Evolutionary conservation across 768 basidiomycete species (phyloP).

Genomic region (Boletus sp.): DNA sequence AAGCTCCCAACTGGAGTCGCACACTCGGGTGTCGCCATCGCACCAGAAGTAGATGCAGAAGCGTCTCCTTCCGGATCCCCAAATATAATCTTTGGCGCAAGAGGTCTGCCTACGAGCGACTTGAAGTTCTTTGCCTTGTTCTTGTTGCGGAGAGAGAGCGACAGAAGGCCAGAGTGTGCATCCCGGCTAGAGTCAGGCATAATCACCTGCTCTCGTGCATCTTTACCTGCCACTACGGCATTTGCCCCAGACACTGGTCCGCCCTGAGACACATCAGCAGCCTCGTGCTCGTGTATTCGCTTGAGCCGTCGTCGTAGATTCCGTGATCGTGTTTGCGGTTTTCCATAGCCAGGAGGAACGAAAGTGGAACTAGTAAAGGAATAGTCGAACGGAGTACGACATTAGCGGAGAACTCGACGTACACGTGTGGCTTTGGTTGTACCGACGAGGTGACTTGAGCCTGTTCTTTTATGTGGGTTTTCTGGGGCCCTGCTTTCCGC

Average conservation of each 20-base stretch:
- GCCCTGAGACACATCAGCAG: slow-evolving; percentile 12
- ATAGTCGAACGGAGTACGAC: not conserved
- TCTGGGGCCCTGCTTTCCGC: slow-evolving; percentile 6
- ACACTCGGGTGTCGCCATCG: not conserved
- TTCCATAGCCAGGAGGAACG: slow-evolving; percentile 61
- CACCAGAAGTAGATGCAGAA: not conserved
- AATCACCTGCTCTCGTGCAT: not conserved
- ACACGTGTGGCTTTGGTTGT: slow-evolving; percentile 2
- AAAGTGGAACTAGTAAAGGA: slow-evolving; percentile 5
- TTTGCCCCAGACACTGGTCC: slow-evolving; percentile 41
- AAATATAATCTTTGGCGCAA: slow-evolving; percentile 55
- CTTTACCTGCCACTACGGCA: slow-evolving; percentile 20
- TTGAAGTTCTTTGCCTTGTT: slow-evolving; percentile 73
- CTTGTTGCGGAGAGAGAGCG: slow-evolving; percentile 60
- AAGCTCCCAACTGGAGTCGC: not conserved
- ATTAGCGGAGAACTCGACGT: not conserved
- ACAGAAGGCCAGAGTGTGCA: slow-evolving; percentile 29
- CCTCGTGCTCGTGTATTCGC: slow-evolving; percentile 32
- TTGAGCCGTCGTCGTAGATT: slow-evolving; percentile 56
- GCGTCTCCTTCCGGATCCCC: slow-evolving; percentile 15
- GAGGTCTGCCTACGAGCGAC: slow-evolving; percentile 42
- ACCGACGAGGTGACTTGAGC: slow-evolving; percentile 8
- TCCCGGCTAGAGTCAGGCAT: slow-evolving; percentile 17
- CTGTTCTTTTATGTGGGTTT: slow-evolving; percentile 12
- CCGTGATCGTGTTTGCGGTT: slow-evolving; percentile 51